A percentile compares a stretch with the other conserved stretches of the same genome.
Evolutionary conservation across 2,329 filamentous ascomycete species (phyloP).

Genomic region (Alternaria sp.): DNA sequence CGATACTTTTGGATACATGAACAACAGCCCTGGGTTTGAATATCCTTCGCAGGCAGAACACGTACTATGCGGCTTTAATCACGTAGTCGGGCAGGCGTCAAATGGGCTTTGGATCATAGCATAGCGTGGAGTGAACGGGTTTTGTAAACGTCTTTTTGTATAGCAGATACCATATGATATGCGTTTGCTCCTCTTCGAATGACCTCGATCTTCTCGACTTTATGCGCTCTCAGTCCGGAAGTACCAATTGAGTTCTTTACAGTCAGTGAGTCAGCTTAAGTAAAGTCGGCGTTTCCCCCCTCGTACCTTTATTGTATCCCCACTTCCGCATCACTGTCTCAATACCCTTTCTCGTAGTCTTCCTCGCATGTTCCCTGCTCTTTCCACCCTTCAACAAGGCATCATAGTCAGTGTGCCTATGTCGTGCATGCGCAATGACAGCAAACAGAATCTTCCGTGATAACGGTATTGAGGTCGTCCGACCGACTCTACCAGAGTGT

Average conservation of each 20-base stretch:
- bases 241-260: background rate
- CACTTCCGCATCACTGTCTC: slow-evolving; percentile 31
- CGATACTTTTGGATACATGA: background rate
- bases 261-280: background rate
- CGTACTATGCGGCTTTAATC: background rate
- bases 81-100: background rate
- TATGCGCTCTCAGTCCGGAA: background rate
- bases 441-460: slow-evolving; percentile 54
- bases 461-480: slow-evolving; percentile 50
- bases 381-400: slow-evolving; percentile 36
- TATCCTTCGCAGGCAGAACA: background rate
- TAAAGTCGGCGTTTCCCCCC: slow-evolving; percentile 21
- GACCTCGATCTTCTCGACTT: background rate
- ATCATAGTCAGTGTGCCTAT: slow-evolving; percentile 58
- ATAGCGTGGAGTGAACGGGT: slow-evolving; percentile 6
- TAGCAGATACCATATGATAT: background rate
- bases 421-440: slow-evolving; percentile 58
- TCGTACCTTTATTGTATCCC: slow-evolving; percentile 34
- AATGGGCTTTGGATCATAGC: slow-evolving; percentile 1
- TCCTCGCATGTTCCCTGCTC: slow-evolving; percentile 31
- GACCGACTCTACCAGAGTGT: slow-evolving; percentile 56
- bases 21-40: background rate
- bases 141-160: background rate
- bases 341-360: slow-evolving; percentile 25
- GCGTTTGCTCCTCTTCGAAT: background rate